Percentiles rank a stretch among this genome's conserved stretches.
Evolutionary conservation across 129 eudicot genomes (phyloP).

Genomic region (Deinandra increscens): DNA sequence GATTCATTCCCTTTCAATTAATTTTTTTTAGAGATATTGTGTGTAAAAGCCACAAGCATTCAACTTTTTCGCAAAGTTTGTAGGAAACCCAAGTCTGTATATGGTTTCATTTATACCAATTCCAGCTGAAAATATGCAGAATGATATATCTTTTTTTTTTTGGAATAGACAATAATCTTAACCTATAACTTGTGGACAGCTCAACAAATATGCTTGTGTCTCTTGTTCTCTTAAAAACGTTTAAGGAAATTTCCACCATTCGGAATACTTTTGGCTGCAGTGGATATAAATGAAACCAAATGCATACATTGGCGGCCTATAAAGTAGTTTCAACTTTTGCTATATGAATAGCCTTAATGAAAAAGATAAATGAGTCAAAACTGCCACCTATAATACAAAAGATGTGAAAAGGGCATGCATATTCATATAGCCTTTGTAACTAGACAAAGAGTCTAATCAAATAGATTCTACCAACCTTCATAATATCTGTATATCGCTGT

Average conservation of each 20-base stretch:
- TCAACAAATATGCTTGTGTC: neutral
- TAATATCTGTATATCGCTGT: constrained; percentile 68
- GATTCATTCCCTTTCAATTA: neutral
- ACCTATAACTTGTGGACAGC: neutral
- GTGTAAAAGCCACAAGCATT: neutral
- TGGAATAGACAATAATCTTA: neutral
- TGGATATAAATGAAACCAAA: neutral
- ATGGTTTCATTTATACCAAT: neutral
- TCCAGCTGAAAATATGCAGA: neutral
- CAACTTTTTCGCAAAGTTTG: neutral
- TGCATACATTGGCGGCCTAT: neutral
- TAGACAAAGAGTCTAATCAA: neutral
- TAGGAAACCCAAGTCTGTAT: neutral
- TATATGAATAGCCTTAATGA: neutral
- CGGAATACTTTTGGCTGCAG: neutral
- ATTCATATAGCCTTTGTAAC: neutral
- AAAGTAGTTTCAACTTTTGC: neutral
- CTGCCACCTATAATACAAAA: neutral
- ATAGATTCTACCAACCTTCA: constrained; percentile 55
- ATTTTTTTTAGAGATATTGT: neutral
- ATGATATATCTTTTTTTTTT: constrained; percentile 2
- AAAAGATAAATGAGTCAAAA: neutral
- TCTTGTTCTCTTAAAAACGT: neutral
- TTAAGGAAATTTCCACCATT: neutral
- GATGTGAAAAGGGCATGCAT: neutral